Base-by-base conservation (phyloP, 768 basidiomycete genomes). In the Russula griseocarnosa region DNA sequence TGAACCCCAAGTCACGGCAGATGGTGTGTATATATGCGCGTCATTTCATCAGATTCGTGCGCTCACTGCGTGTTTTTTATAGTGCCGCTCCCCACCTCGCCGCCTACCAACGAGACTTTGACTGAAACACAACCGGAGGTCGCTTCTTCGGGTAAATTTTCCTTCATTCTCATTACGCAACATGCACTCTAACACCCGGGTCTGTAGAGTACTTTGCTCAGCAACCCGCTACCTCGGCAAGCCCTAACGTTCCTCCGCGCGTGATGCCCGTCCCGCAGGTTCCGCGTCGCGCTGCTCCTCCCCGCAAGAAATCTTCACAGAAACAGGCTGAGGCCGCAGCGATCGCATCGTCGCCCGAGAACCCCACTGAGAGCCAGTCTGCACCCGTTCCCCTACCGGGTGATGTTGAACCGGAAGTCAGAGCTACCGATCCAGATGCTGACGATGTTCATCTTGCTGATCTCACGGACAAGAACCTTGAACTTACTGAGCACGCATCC, bases 221-320 rank as follows among this genome's bases (percentile, higher is more conserved):
- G 5, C 56, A 67, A 26, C 20, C 60, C 11, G 10, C 55, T 55
- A 40, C 58, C 0, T 49, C 61, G 28, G 11, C 38, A 20, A 67
- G 63, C 22, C 66, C 59, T 36, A 62, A 42, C 34, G 34, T 58
- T 8, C 50, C 59, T 47, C 32, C 58, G 24, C 69, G 59, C 14
- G 32, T 72, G n/a, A 75, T 77, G 66, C 74, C 76, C 24, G 67
- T 76, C 13, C 73, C 76, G 3, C 74, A 77, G 9, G 72, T 71
- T 13, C 76, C 77, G 22, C 72, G 76, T 26, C 74, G 77, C 20
- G 72, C 76, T 4, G 72, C 73, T 6, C 75, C 74, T 20, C 77
- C 77, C 10, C 72, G 76, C 36, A 70, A 65, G 49, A 70, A 73
- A 50, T 32, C 55, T 24, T 8, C 62, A 13, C 50, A 62, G 47